Evolutionary conservation across 306 rosid species (phyloP).

Genomic region (Crotalaria pallida): DNA sequence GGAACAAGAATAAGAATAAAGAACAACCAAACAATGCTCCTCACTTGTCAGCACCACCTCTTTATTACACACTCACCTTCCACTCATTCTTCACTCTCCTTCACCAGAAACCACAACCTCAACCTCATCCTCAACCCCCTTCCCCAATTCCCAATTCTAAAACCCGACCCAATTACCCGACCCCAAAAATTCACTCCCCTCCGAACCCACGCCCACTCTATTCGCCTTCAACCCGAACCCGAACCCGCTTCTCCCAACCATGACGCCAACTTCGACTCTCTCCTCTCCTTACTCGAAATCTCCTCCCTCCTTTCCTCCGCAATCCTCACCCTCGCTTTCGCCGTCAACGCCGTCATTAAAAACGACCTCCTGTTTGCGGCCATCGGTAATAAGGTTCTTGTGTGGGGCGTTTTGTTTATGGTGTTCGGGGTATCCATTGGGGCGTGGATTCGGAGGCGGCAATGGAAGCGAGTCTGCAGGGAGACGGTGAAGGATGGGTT

Average conservation of each 20-base stretch:
- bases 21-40: constrained; percentile 36
- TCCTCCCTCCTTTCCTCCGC: constrained; percentile 57
- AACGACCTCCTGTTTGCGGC: constrained; percentile 27
- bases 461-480: constrained; percentile 50
- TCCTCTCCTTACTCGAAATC: constrained; percentile 53
- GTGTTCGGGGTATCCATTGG: constrained; percentile 52
- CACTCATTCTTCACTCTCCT: constrained; percentile 24
- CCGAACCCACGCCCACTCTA: constrained; percentile 15
- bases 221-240: constrained; percentile 29
- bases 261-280: constrained; percentile 36
- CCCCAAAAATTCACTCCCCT: constrained; percentile 4
- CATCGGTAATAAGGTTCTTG: constrained; percentile 31
- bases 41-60: constrained; percentile 31
- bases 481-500: constrained; percentile 34
- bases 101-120: constrained; percentile 15
- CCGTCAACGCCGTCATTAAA: constrained; percentile 32
- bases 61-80: constrained; percentile 33
- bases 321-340: constrained; percentile 32
- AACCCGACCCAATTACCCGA: constrained; percentile 1
- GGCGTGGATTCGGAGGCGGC: constrained; percentile 64
- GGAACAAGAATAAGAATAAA: background rate
- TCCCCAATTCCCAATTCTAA: constrained; percentile 24
- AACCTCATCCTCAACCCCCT: constrained; percentile 34
- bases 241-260: background rate
- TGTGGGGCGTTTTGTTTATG: constrained; percentile 36